Conservation (phyloP, 2,329 filamentous ascomycete species). For the Xylariaceae sp. region DNA sequence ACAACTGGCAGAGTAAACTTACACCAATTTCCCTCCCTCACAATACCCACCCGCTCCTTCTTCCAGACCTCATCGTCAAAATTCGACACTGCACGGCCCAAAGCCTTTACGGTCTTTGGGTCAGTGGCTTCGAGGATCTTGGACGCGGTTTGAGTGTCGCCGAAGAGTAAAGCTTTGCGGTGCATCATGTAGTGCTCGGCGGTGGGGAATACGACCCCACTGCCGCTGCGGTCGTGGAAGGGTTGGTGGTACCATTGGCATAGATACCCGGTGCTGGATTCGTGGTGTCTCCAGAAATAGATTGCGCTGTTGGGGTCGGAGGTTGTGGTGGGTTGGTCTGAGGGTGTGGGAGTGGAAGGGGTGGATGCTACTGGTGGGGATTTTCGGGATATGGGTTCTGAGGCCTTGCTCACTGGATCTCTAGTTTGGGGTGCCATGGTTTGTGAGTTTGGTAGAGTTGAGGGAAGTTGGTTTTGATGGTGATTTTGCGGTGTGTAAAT, state of each 20-base stretch:
- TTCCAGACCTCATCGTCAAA: constrained; percentile 53
- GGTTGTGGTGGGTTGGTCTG: too few species aligned
- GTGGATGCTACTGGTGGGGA: too few species aligned
- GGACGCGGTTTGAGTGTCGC: constrained; percentile 39
- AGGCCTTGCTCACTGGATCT: too few species aligned
- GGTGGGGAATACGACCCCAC: constrained; percentile 38
- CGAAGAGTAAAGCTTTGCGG: constrained; percentile 23
- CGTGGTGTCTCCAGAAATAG: constrained; percentile 18
- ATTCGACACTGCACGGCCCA: constrained; percentile 52
- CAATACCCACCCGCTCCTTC: constrained; percentile 48
- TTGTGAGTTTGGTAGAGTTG: too few species aligned
- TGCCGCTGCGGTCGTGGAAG: constrained; percentile 15
- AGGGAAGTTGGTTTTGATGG: too few species aligned
- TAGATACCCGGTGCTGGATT: constrained; percentile 15
- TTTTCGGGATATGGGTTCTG: too few species aligned
- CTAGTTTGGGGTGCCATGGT: too few species aligned
- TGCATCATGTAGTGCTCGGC: constrained; percentile 46
- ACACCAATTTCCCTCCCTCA: constrained; percentile 52
- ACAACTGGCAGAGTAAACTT: constrained; percentile 52
- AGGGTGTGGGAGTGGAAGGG: too few species aligned
- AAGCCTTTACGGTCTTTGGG: constrained; percentile 46
- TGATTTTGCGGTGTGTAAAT: too few species aligned
- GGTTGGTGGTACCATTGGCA: constrained; percentile 19
- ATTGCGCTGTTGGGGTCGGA: constrained; percentile 2
- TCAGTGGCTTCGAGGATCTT: constrained; percentile 44